Evolutionary conservation across 2,329 filamentous ascomycete genomes (phyloP), one percentile per base, ranked within the genome.

Genomic region (Metarhizium guizhouense): DNA sequence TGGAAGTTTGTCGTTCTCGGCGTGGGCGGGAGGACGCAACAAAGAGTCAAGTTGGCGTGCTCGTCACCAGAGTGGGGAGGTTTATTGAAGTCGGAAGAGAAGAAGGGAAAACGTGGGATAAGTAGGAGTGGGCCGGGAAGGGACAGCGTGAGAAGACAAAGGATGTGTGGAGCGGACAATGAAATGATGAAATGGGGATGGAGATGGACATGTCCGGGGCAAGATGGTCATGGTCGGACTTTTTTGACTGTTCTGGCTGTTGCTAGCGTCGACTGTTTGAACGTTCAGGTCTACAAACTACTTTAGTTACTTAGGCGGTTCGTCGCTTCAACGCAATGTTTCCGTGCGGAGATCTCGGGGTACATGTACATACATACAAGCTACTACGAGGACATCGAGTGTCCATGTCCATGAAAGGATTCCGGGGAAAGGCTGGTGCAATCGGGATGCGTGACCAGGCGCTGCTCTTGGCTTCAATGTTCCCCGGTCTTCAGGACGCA

Each of bases 131-230:
- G 53, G 47, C 20, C 18, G 47, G 25, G 51, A 14, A 53, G 13
- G 40, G 29, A 8, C 25, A 47, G 38, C 29, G 51, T 45, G 14
- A 40, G 38, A 40, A 25, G 25, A 25, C 25, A 25, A 16, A 40
- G 38, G 36, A 49, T 18, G 36, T 32, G 51, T 49, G 43, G 55
- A 50, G 52, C 43, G 30, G 42, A 38, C 11, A 40, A 48, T 7
- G 38, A 43, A 43, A 6, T 32, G 13, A 42, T 18, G 30, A 42
- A 36, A 47, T 20, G 16, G 51, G 20, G 3, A 38, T 14, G 11
- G 51, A 16, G 2, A 29, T 34, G 47, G 30, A 47, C 20, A 36
- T 53, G 54, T 57, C 48, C 43, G 52, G 55, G 55, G 52, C 32
- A 48, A 16, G 25, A 18, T 30, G 25, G 45, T 48, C 18, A 48